Percentiles rank a stretch among this genome's conserved stretches.
These are phyloP conservation scores for Leccinellum rugosiceps DNA, from an alignment of 768 basidiomycete species.

Conservation along the genomic window DNA sequence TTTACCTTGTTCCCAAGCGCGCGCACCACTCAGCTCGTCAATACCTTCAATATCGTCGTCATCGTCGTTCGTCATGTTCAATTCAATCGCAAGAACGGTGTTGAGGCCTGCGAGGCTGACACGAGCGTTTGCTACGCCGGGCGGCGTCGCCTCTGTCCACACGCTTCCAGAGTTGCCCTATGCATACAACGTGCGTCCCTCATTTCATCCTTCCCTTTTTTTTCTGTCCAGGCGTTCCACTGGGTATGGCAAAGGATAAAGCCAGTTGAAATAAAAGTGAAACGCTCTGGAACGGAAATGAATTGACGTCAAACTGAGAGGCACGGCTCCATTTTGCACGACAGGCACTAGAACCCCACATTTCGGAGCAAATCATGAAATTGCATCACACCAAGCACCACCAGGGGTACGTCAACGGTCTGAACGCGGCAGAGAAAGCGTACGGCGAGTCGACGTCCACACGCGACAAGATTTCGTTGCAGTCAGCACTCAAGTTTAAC, in stretches of 20 bases:
- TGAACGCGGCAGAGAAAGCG: conserved; percentile 90
- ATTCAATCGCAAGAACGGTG: conserved; percentile 40
- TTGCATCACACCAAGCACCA: conserved; percentile 92
- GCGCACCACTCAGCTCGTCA: neutral
- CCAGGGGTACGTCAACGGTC: conserved; percentile 89
- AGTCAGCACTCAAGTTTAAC: conserved; percentile 94
- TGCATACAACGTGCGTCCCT: conserved; percentile 59
- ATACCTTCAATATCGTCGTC: neutral
- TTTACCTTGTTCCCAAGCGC: neutral
- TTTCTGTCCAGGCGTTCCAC: neutral
- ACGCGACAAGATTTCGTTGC: conserved; percentile 78
- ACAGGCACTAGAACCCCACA: conserved; percentile 88
- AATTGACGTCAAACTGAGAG: neutral
- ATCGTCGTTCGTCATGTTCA: conserved; percentile 38
- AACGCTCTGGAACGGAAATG: neutral
- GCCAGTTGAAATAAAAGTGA: neutral
- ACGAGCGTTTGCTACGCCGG: conserved; percentile 44
- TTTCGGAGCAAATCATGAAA: conserved; percentile 90
- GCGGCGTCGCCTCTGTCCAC: conserved; percentile 50
- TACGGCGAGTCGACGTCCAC: conserved; percentile 63
- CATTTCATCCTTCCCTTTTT: neutral
- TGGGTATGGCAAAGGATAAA: neutral
- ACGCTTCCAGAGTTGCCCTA: conserved; percentile 81
- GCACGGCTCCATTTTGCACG: neutral
- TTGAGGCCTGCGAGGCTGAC: conserved; percentile 40